Percentiles rank a stretch among this genome's conserved stretches.
These are phyloP conservation scores for Eutrema yunnanense DNA, from an alignment of 345 rosid genomes.

Conservation along the genomic window DNA sequence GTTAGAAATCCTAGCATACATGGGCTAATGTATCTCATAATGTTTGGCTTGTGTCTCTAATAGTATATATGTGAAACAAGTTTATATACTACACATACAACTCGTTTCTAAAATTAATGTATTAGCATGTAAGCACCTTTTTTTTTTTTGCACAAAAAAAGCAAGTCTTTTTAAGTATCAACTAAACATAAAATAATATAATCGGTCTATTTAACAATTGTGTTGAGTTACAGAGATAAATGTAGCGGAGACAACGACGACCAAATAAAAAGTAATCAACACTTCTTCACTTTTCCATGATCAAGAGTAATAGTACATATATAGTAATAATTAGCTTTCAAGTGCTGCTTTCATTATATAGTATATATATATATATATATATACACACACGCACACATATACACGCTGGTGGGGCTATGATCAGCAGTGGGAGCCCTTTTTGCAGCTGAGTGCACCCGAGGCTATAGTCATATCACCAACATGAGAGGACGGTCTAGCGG, in stretches of 20 bases:
- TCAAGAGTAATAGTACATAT: constrained; percentile 19
- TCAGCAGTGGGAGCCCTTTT: constrained; percentile 66
- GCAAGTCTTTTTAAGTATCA: neutral
- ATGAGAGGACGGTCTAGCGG: constrained; percentile 68
- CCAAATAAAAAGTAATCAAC: constrained; percentile 11
- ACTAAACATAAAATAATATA: neutral
- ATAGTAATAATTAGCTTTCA: neutral
- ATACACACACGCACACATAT: neutral
- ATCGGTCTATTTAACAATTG: neutral
- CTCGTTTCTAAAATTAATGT: neutral
- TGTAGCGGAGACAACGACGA: constrained; percentile 6
- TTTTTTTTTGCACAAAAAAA: too few species aligned
- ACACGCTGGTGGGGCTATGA: neutral
- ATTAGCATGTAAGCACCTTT: neutral
- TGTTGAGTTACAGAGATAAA: neutral
- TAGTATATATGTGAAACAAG: neutral
- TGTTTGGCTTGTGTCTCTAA: too few species aligned
- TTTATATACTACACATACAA: neutral
- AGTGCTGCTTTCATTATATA: neutral
- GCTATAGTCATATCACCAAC: constrained; percentile 50
- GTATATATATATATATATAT: neutral
- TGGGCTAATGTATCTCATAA: too few species aligned
- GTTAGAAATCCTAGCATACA: too few species aligned
- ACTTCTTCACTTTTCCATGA: neutral
- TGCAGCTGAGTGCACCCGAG: constrained; percentile 64